Evolutionary conservation across 2,329 filamentous ascomycete genomes (phyloP).

Genomic region (Diaporthe australafricana): DNA sequence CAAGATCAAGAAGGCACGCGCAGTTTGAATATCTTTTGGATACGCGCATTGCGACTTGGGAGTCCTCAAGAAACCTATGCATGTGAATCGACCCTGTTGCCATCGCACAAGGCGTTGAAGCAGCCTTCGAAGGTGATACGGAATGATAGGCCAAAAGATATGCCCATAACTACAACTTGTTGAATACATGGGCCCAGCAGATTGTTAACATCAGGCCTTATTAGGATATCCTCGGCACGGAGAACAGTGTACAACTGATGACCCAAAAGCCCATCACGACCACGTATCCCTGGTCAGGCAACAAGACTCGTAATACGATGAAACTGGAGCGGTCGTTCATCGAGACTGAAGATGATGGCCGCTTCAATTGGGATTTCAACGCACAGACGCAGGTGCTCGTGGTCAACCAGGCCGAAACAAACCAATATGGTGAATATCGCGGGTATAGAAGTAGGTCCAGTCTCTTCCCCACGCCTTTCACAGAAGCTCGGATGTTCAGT

Average conservation of each 20-base stretch:
- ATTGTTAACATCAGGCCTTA: background rate
- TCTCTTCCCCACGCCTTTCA: too few relatives aligned
- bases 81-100: too few relatives aligned
- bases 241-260: slow-evolving; percentile 56
- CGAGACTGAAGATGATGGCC: slow-evolving; percentile 54
- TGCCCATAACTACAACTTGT: too few relatives aligned
- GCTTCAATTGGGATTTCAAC: slow-evolving; percentile 62
- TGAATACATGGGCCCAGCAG: too few relatives aligned
- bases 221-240: slow-evolving; percentile 57
- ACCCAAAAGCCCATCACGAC: slow-evolving; percentile 47
- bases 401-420: slow-evolving; percentile 61
- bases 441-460: slow-evolving; percentile 54
- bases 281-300: slow-evolving; percentile 62
- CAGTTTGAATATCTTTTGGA: too few relatives aligned
- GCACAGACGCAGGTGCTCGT: slow-evolving; percentile 59
- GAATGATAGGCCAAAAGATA: too few relatives aligned
- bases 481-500: background rate
- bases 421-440: slow-evolving; percentile 62
- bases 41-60: background rate
- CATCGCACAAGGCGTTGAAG: too few relatives aligned
- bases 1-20: too few relatives aligned
- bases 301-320: slow-evolving; percentile 62
- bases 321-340: slow-evolving; percentile 57
- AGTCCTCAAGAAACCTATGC: too few relatives aligned
- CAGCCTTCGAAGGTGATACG: too few relatives aligned